Conservation (phyloP, 2,329 filamentous ascomycete species). For the Zasmidium angulare region DNA sequence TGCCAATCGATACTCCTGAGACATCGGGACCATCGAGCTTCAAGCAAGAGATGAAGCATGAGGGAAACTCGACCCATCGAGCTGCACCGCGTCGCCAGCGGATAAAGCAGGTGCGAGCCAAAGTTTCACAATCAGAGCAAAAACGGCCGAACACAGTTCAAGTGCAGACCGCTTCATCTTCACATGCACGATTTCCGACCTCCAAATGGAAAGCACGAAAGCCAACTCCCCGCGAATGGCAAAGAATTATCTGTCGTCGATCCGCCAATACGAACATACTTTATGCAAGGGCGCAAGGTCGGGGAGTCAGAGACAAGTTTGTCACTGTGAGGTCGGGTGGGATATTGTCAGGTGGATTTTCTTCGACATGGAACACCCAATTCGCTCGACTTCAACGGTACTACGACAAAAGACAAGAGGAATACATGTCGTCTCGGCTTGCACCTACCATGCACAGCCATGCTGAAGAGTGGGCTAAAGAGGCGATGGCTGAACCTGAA, state of each 20-base stretch:
- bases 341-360: not conserved
- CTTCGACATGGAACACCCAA: not conserved
- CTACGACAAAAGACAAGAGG: not conserved
- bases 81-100: too few relatives aligned
- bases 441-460: not conserved
- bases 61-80: too few relatives aligned
- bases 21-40: conserved; percentile 39
- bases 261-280: too few relatives aligned
- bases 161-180: too few relatives aligned
- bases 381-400: not conserved
- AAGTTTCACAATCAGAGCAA: too few relatives aligned
- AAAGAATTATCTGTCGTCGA: too few relatives aligned
- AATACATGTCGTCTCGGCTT: not conserved
- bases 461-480: not conserved
- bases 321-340: not conserved
- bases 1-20: conserved; percentile 33
- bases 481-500: not conserved
- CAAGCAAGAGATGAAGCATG: not conserved
- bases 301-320: not conserved
- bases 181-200: not conserved
- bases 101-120: too few relatives aligned
- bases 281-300: not conserved
- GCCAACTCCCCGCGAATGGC: not conserved
- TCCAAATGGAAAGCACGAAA: not conserved
- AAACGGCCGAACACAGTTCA: too few relatives aligned